Evolutionary conservation across 306 rosid genomes (phyloP).

Genomic region (Luffa aegyptiaca): DNA sequence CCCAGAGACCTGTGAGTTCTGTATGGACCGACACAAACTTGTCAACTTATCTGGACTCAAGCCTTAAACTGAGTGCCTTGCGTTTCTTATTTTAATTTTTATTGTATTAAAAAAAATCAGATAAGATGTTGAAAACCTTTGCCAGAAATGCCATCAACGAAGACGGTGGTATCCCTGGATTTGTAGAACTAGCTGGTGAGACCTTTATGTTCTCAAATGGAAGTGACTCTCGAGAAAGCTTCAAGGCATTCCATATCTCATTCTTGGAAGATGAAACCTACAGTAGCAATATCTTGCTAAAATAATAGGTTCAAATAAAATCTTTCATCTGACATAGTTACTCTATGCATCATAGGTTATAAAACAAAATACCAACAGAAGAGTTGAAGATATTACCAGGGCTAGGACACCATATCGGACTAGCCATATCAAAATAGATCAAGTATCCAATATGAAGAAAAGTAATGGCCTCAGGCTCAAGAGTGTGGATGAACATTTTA

Average conservation of each 20-base stretch:
- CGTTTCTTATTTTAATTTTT: not conserved
- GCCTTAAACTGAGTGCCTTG: not conserved
- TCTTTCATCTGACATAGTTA: not conserved
- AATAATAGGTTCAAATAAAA: conserved; percentile 13
- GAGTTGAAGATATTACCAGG: not conserved
- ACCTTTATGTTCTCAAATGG: conserved; percentile 42
- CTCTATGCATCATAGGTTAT: not conserved
- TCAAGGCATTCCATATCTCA: conserved; percentile 55
- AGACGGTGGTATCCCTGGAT: conserved; percentile 96
- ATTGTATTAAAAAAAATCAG: not conserved
- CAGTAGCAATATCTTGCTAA: conserved; percentile 11
- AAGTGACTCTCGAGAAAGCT: conserved; percentile 65
- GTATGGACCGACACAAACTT: not conserved
- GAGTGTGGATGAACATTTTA: not conserved
- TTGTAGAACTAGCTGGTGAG: conserved; percentile 51
- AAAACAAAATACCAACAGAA: not conserved
- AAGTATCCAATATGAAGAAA: not conserved
- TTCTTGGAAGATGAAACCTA: conserved; percentile 66
- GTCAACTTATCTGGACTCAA: not conserved
- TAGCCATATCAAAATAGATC: not conserved
- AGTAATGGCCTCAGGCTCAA: not conserved
- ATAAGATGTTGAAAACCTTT: conserved; percentile 31
- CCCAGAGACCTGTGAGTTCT: conserved; percentile 54
- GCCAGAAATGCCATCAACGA: conserved; percentile 72
- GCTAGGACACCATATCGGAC: not conserved